These are phyloP conservation scores for Thymus quinquecostatus DNA, from an alignment of 257 asterid species.

Conservation along the genomic window DNA sequence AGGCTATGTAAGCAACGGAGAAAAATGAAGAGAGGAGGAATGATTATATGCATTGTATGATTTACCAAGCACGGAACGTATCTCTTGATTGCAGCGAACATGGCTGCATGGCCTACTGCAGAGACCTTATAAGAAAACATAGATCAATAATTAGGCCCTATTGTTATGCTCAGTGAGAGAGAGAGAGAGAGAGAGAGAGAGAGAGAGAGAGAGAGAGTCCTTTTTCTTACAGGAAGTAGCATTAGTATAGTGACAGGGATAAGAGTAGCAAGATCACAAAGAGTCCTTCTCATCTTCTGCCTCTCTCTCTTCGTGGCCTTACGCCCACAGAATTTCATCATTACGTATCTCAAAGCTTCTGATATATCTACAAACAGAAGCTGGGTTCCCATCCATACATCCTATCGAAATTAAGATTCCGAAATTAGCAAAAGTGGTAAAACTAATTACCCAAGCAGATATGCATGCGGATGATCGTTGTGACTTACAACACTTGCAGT, in stretches of 20 bases:
- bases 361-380: slow-evolving; percentile 60
- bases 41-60: neutral
- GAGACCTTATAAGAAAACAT: slow-evolving; percentile 51
- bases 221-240: slow-evolving; percentile 71
- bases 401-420: slow-evolving; percentile 42
- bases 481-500: slow-evolving; percentile 61
- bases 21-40: neutral
- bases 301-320: slow-evolving; percentile 61
- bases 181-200: neutral
- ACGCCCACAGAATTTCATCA: slow-evolving; percentile 54
- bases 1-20: slow-evolving; percentile 5
- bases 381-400: slow-evolving; percentile 79
- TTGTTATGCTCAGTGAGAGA: neutral
- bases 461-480: neutral
- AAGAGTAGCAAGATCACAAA: slow-evolving; percentile 62
- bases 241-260: slow-evolving; percentile 75
- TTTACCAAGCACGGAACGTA: slow-evolving; percentile 69
- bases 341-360: slow-evolving; percentile 41
- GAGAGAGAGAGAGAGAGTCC: neutral
- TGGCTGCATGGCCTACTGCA: slow-evolving; percentile 89
- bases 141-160: neutral
- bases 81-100: slow-evolving; percentile 79
- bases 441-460: neutral
- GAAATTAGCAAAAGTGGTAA: slow-evolving; percentile 16
- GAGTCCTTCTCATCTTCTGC: slow-evolving; percentile 59